A percentile compares a stretch with the other conserved stretches of the same genome.
These are phyloP conservation scores for Tephrocybe sp. DNA, from an alignment of 768 basidiomycete genomes.

Conservation along the genomic window DNA sequence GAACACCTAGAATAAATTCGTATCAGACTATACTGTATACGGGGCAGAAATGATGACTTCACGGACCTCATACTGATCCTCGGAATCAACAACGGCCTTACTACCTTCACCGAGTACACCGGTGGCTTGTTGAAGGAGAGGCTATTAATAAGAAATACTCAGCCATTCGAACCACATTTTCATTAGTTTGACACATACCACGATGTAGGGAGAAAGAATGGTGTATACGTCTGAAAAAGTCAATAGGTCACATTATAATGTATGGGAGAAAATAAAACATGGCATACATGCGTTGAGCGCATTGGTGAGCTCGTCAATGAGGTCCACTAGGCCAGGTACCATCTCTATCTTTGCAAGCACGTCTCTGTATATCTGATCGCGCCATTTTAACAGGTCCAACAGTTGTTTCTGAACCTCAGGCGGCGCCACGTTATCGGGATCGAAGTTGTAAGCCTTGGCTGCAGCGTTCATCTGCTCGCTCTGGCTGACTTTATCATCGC, in stretches of 20 bases:
- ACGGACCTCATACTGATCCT: constrained; percentile 62
- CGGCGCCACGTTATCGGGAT: constrained; percentile 61
- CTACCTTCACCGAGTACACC: constrained; percentile 57
- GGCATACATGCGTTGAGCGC: constrained; percentile 62
- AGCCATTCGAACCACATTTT: not conserved
- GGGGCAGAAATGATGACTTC: too few relatives aligned
- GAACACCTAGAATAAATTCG: constrained; percentile 47
- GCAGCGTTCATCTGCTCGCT: constrained; percentile 54
- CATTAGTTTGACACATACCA: constrained; percentile 30
- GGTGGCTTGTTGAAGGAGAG: constrained; percentile 58
- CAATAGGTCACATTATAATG: constrained; percentile 5
- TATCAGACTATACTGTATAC: constrained; percentile 5
- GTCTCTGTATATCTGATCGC: constrained; percentile 55
- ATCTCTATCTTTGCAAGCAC: constrained; percentile 57
- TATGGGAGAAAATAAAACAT: not conserved
- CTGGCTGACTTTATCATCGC: constrained; percentile 48
- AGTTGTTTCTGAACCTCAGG: constrained; percentile 60
- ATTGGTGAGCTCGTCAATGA: constrained; percentile 62
- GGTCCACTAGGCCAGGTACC: constrained; percentile 56
- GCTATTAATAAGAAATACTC: constrained; percentile 38
- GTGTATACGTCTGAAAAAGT: constrained; percentile 57
- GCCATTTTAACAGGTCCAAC: constrained; percentile 58
- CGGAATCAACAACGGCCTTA: constrained; percentile 65
- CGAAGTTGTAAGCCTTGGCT: constrained; percentile 57
- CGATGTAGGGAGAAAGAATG: constrained; percentile 62